Base-by-base conservation (phyloP, 495 filamentous ascomycete genomes). In the Neurospora discreta region DNA sequence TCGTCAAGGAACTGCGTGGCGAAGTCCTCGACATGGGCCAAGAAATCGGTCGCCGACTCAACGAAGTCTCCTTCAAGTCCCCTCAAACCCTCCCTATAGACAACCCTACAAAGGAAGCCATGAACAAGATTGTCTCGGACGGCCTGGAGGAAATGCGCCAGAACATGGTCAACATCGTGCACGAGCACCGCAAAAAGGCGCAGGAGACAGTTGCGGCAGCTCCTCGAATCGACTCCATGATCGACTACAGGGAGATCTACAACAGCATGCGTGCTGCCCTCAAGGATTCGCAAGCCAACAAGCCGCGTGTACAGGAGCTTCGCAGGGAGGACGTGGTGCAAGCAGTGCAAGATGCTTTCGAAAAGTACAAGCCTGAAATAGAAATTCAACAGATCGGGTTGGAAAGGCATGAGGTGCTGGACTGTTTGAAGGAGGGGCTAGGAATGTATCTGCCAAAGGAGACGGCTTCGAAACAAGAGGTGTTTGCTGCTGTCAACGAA, bases 11-110 rank as follows among this genome's bases (percentile, higher is more conserved):
- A 74, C 84, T 99, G 43, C 90, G 94, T 20, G 92, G 94, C 15
- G 94, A 98, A 77, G 94, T 98, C 9, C 87, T 98, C 2, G 93
- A 92, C 5, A 97, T 98, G 95, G 93, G 93, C 6, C 85, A 93
- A 71, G 90, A 97, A 74, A 86, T 98, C 38, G 93, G 90, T 39
- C 88, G 91, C n/a, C 90, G 91, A 76, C 84, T 98, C 3, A 93
- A 97, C 70, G 87, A 92, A 58, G 84, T 86, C 2, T 76, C 75
- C 71, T 86, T 89, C 39, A 83, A 84, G 23, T 80, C 83, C 58
- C 10, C 30, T 4, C 39, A 60, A 44, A 40, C n/a, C 33, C 20
- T 23, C 33, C 33, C 15, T 78, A 79, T 36, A 83, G 84, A 86
- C 5, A 81, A 83, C 8, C 83, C 85, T 2, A 86, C 85, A 43